Conservation (phyloP, 306 rosid genomes). For the Glycine soja region DNA sequence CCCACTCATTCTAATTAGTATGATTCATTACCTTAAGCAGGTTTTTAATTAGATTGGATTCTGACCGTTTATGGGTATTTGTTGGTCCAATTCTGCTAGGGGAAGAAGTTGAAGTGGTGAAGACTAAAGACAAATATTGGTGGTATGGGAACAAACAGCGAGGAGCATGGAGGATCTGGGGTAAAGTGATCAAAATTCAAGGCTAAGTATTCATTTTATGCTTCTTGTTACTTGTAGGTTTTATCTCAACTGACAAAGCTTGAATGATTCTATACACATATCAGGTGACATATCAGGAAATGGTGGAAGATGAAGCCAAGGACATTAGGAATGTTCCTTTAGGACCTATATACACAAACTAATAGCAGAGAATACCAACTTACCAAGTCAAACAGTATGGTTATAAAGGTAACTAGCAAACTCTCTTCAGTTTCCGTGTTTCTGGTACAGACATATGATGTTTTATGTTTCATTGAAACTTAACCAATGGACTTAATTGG, state of each 20-base stretch:
- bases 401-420: constrained; percentile 66
- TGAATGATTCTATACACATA: constrained; percentile 8
- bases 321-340: constrained; percentile 55
- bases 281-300: constrained; percentile 50
- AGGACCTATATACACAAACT: constrained; percentile 52
- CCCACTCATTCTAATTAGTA: neutral
- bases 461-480: neutral
- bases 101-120: neutral
- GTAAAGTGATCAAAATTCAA: constrained; percentile 51
- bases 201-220: constrained; percentile 15
- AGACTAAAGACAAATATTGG: neutral
- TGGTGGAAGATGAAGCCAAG: constrained; percentile 58
- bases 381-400: constrained; percentile 79
- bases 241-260: constrained; percentile 18
- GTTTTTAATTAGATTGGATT: neutral
- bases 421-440: neutral
- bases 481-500: constrained; percentile 6
- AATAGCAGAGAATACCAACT: constrained; percentile 62
- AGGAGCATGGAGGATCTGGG: constrained; percentile 58
- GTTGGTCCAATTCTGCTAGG: neutral
- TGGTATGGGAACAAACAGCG: constrained; percentile 66
- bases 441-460: neutral
- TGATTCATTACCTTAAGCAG: neutral
- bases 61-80: neutral
- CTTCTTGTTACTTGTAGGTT: constrained; percentile 14